Base-by-base conservation (phyloP, 2,329 filamentous ascomycete species). In the Cladorrhinum sp. region DNA sequence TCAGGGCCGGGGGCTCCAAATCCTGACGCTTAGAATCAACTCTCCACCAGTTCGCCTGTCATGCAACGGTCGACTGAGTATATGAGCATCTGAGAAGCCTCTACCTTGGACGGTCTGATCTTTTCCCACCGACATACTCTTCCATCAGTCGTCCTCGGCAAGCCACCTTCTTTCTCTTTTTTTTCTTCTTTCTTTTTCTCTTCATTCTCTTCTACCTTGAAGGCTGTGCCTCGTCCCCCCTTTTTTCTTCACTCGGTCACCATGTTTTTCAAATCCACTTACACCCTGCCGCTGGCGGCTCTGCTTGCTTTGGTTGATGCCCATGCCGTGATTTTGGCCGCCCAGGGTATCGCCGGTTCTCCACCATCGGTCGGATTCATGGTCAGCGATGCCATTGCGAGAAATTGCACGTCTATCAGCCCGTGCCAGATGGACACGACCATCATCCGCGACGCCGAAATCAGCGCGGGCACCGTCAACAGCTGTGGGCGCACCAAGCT, bases 351-450 rank as follows among this genome's bases (percentile, higher is more conserved):
- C n/a, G 39, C 70, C 0, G 78, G 77, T 1, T 80, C 79, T 0
- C 79, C 80, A 18, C 66, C 74, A 10, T 80, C 78, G 62, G 71
- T 81, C 52, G 81, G 79, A n/a, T 82, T 82, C 68, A 73, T 78
- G 71, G 80, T 87, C 62, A 79, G 83, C 66, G 73, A 79, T 46
- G 73, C 73, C 60, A 78, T 86, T 66, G 82, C 86, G 26, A 80
- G 86, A 64, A 86, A 87, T 71, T 87, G 86, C 72, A 86, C 84
- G 16, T 76, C 76, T 59, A 85, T 87, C 75, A 85, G 79, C 71
- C 86, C 86, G 20, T 88, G 86, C 77, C 85, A 89, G 69, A 82
- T 85, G 64, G 86, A 89, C 61, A 78, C 84, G 10, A 87, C 84
- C 57, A 80, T 87, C 68, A 88, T 89, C 73, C 79, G 80, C 57